Evolutionary conservation across 23 red algal species (phyloP).

Genomic region (Chondrus crispus): DNA sequence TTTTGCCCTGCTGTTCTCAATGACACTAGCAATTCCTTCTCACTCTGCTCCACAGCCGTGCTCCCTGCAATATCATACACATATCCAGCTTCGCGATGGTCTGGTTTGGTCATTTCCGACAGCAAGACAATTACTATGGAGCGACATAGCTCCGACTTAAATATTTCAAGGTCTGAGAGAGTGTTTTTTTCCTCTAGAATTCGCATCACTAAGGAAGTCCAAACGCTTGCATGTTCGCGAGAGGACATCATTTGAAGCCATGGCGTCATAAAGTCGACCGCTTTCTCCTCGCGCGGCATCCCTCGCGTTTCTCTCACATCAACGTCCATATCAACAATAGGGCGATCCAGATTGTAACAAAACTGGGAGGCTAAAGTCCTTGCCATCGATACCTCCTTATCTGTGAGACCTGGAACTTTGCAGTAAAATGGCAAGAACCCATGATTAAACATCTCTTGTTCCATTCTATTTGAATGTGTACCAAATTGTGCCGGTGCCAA

Average conservation of each 20-base stretch:
- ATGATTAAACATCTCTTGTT: conserved; percentile 40
- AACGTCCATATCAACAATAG: conserved; percentile 40
- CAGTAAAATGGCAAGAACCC: conserved; percentile 43
- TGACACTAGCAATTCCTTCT: conserved; percentile 37
- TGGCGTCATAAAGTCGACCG: conserved; percentile 52
- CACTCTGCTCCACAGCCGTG: conserved; percentile 50
- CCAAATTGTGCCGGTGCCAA: conserved; percentile 39
- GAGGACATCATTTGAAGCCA: conserved; percentile 31
- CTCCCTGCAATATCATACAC: conserved; percentile 47
- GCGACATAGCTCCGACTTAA: conserved; percentile 55
- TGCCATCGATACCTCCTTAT: conserved; percentile 1
- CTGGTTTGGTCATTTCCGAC: conserved; percentile 17
- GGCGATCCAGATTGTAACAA: conserved; percentile 28
- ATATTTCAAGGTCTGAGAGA: conserved; percentile 33
- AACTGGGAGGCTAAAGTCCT: conserved; percentile 15
- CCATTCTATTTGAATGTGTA: conserved; percentile 6
- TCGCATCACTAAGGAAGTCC: not conserved
- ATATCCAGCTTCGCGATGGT: not conserved
- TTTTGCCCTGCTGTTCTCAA: conserved; percentile 39
- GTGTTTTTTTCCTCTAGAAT: not conserved
- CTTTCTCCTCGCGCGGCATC: conserved; percentile 51
- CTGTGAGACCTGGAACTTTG: not conserved
- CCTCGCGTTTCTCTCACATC: conserved; percentile 51
- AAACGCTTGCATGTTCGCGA: not conserved
- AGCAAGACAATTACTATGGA: conserved; percentile 29